Evolutionary conservation across 2,329 filamentous ascomycete genomes (phyloP), one percentile per base, ranked within the genome.

Genomic region (Alternaria infectoria): DNA sequence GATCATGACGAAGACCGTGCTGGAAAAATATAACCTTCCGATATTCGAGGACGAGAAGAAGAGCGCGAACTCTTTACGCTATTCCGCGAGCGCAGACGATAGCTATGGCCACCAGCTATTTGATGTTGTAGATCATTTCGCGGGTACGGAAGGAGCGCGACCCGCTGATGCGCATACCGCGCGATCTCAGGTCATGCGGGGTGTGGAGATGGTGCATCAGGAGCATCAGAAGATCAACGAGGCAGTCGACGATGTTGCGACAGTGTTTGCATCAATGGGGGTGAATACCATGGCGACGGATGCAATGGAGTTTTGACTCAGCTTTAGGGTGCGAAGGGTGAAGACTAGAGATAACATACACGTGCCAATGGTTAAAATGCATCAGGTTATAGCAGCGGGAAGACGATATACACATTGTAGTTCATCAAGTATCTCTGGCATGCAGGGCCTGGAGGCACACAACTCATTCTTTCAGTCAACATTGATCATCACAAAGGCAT

Each of bases 291-390:
- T 40, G 36, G 36, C 36, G 9, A 32, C 45, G 17, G 26, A 17
- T 45, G 40, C 25, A 10, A 30, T 56, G 54, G 25, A 13, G 26
- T 28, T 32, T 2, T 46, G 11, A 15, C 10, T 8, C n/a, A n/a
- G 54, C 1, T 3, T 4, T 3, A 4, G 3, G 19, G 6, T 15
- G 9, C 4, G 17, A 8, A 23, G 5, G 2, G 9, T 13, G 6
- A 15, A n/a, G 21, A 2, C 36, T 44, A 3, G 32, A 15, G 15
- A 3, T 1, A 13, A n/a, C 13, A 2, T 21, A 25, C 2, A 40
- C 2, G 3, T 10, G 1, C 13, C 0, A 6, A 10, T 11, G 5
- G 4, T 2, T 26, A 10, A 2, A 10, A 2, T 2, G 6, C 5
- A 5, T 0, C 13, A 5, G 8, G 1, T 12, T 2, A 15, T 25